Evolutionary conservation across 108 stramenopile species (phyloP), one percentile per base, ranked within the genome.

Genomic region (Nannochloropsis salina): DNA sequence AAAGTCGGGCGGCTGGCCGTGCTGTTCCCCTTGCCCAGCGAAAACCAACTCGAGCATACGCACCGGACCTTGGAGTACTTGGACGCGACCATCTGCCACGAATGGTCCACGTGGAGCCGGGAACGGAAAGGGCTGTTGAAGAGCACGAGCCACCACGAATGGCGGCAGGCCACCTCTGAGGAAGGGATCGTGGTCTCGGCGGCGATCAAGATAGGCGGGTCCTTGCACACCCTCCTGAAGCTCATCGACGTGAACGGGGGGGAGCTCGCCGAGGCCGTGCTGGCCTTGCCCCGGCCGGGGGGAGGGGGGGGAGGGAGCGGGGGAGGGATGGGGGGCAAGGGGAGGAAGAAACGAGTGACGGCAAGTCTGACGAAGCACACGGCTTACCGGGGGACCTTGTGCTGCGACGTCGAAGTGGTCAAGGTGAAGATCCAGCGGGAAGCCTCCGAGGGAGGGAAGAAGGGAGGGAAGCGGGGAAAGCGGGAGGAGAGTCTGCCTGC

Each of bases 11-110:
- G 61, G 20, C 2, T 74, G 20, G 61, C 61, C 6, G 61, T 74
- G 20, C 61, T 74, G 20, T 74, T 74, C 8, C 61, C 61, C 61
- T n/a, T 74, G 20, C 61, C 61, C 61, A 74, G 61, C 61, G 61
- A 74, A 2, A 74, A 74, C 61, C 61, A 74, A n/a, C 61, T 74
- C 61, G 61, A 74, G 61, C 61, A 74, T n/a, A 74, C 61, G 20
- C 61, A 74, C 61, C 61, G 61, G 3, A 74, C 61, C 4, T 6
- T 74, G 3, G 61, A 74, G n/a, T 74, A 74, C 8, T n/a, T 74
- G 20, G 61, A 74, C n/a, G 61, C 61, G 4, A 74, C 61, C 61
- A 74, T 74, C 61, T 74, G 61, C 61, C 61, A 74, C 6, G 61
- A 74, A 8, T 74, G 61, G 61, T 74, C 61, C 2, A 74, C 61